These are phyloP conservation scores for Pinus albicaulis DNA, from an alignment of 75 land plant species.

Conservation along the genomic window DNA sequence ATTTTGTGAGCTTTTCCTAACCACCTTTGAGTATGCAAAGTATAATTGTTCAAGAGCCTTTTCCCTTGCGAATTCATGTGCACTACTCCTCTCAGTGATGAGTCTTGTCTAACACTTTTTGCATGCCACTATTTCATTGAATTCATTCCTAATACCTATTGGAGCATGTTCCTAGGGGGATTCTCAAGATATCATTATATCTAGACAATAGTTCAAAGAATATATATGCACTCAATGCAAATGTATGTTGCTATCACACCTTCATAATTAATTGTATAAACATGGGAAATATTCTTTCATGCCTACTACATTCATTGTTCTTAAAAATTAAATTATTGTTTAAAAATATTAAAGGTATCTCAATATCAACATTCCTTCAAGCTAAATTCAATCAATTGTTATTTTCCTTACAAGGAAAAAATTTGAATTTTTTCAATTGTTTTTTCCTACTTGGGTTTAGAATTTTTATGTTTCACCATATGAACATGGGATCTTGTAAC, in stretches of 20 bases:
- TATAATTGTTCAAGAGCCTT: neutral
- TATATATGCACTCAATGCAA: too few relatives aligned
- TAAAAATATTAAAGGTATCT: neutral
- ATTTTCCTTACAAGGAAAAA: neutral
- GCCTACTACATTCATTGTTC: neutral
- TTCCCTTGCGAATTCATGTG: neutral
- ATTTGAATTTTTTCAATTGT: neutral
- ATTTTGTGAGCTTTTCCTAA: neutral
- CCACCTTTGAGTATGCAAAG: neutral
- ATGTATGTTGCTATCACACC: neutral
- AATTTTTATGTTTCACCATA: conserved; percentile 7
- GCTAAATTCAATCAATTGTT: neutral
- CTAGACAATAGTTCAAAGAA: too few relatives aligned
- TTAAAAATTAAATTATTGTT: neutral
- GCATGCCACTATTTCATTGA: neutral
- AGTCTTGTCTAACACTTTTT: neutral
- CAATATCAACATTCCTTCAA: neutral
- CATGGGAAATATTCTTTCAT: neutral
- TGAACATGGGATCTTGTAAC: conserved; percentile 33
- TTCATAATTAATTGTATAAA: neutral
- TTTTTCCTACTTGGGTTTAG: neutral
- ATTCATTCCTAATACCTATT: neutral
- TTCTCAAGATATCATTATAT: too few relatives aligned
- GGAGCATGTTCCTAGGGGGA: neutral
- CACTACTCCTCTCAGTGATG: neutral